Base-by-base conservation (phyloP, 257 asterid species). In the Buddleja alternifolia region DNA sequence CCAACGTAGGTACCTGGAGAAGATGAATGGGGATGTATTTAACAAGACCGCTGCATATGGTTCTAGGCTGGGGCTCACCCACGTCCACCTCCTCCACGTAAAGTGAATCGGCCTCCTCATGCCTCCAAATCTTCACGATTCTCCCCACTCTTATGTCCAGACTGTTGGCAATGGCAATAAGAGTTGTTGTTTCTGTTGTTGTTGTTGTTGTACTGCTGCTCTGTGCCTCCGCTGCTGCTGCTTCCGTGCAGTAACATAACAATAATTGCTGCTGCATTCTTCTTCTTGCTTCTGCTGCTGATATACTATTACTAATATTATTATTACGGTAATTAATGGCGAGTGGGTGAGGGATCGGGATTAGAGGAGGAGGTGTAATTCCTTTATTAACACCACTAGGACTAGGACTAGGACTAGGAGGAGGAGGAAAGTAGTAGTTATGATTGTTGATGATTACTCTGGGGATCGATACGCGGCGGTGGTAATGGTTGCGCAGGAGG, bases 51-150 rank as follows among this genome's bases (percentile, higher is more conserved):
- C 98, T 90, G 81, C 98, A 93, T 19, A 93, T 93, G 60, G 83
- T 88, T 75, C 98, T 78, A 2, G 96, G 96, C 75, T 93, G 89
- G 9, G 92, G 52, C 69, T 93, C 98, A 7, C 98, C 98, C 9
- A 90, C 88, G 51, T 93, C 98, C 24, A 93, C 97, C 83, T 93
- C 96, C 82, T 93, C 98, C 16, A 93, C 98, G 73, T 86, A 93
- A 29, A 93, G 93, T 4, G 98, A 88, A 82, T 93, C 97, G 15
- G 98, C 98, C 79, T 93, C 98, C 56, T 83, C 95, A 34, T 93
- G 98, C 70, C 90, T 79, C 96, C 96, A 93, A 0, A 88, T 97
- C 72, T 77, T 86, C 48, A 81, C 50, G 66, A 93, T 84, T 74
- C 74, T 78, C 36, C 98, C 98, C 19, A 86, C 97, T 78, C 97